Percentiles rank a stretch among this genome's conserved stretches.
Evolutionary conservation across 176 grass and related monocot species (phyloP).

Genomic region (Ensete glaucum): DNA sequence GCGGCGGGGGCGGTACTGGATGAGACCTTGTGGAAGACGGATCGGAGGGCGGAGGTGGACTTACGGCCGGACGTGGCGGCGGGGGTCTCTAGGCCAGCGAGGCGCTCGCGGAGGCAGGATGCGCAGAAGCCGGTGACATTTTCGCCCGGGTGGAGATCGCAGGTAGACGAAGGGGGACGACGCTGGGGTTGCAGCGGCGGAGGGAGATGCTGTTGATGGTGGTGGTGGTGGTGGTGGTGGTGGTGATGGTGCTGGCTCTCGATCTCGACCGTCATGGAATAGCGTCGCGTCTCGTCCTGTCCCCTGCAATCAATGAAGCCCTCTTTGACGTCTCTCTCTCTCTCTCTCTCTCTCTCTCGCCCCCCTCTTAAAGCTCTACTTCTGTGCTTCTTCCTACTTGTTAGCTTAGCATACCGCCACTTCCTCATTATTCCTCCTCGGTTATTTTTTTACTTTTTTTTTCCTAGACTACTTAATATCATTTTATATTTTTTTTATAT

Average conservation of each 20-base stretch:
- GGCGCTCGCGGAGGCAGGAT: constrained; percentile 87
- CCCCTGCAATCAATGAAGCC: not conserved
- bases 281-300: not conserved
- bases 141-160: constrained; percentile 86
- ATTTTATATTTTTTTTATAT: too few relatives aligned
- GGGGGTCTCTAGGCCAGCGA: constrained; percentile 64
- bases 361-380: not conserved
- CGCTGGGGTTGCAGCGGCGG: constrained; percentile 45
- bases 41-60: constrained; percentile 81
- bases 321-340: not conserved
- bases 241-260: not conserved
- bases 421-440: too few relatives aligned
- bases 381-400: not conserved
- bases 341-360: not conserved
- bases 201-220: not conserved
- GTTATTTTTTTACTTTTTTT: too few relatives aligned
- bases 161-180: constrained; percentile 30
- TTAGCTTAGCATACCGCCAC: too few relatives aligned
- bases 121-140: constrained; percentile 77
- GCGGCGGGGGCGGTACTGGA: not conserved
- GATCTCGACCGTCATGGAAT: not conserved
- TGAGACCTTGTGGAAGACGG: constrained; percentile 50
- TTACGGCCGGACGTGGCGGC: constrained; percentile 43
- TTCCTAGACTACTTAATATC: too few relatives aligned
- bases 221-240: not conserved